Evolutionary conservation across 2,329 filamentous ascomycete species (phyloP).

Genomic region (Fusarium armeniacum): DNA sequence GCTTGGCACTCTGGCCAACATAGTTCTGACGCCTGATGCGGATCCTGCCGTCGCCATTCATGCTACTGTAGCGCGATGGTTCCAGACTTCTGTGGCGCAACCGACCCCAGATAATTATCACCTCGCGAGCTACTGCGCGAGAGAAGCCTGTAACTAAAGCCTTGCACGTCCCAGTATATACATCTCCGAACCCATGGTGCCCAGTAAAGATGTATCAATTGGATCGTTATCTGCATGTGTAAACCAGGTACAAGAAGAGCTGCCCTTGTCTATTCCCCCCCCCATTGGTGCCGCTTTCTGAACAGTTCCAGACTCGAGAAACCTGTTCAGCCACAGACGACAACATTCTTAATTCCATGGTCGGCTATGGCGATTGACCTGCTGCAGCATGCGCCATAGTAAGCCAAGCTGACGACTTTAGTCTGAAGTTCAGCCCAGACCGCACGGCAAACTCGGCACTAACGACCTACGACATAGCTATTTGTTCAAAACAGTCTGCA

Average conservation of each 20-base stretch:
- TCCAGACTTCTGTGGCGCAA: constrained; percentile 5
- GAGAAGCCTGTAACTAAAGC: not conserved
- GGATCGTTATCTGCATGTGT: not conserved
- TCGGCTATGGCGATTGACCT: not conserved
- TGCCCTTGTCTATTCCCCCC: not conserved
- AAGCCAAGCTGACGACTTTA: not conserved
- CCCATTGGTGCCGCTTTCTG: not conserved
- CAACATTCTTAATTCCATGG: not conserved
- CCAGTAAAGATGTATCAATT: not conserved
- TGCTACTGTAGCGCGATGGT: not conserved
- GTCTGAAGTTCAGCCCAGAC: not conserved
- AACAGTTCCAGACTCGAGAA: not conserved
- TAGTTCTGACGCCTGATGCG: not conserved
- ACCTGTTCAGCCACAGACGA: not conserved
- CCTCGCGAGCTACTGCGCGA: not conserved
- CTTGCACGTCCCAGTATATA: not conserved
- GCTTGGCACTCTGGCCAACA: too few species aligned
- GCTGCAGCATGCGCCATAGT: not conserved
- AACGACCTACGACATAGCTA: not conserved
- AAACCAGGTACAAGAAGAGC: not conserved
- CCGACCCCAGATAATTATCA: not conserved
- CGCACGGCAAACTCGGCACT: constrained; percentile 31
- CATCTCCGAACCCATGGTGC: not conserved
- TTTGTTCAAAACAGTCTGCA: not conserved
- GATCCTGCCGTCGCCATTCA: constrained; percentile 7